Percentiles rank a stretch among this genome's conserved stretches.
These are phyloP conservation scores for Nannochloris sp. DNA, from an alignment of 139 green algal genomes.

Conservation along the genomic window DNA sequence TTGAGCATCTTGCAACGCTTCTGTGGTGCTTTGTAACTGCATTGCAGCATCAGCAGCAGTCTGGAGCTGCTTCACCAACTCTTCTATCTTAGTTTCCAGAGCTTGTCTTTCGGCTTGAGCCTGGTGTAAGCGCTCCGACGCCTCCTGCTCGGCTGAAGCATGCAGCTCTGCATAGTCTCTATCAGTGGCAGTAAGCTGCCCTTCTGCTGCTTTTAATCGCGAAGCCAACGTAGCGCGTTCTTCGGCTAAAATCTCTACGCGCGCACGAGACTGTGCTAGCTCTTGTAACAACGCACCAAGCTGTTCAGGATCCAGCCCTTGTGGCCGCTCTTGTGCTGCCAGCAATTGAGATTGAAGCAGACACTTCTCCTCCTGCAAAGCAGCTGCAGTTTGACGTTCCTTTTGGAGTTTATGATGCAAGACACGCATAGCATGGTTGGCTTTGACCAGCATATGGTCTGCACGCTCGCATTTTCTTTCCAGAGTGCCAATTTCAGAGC, in stretches of 20 bases:
- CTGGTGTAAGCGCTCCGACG: not conserved
- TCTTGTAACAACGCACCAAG: not conserved
- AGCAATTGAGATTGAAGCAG: slow-evolving; percentile 7
- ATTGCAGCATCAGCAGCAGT: not conserved
- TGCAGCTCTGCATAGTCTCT: not conserved
- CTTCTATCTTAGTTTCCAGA: not conserved
- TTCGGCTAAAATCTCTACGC: slow-evolving; percentile 1
- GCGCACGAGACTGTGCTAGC: not conserved
- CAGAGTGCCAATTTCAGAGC: not conserved
- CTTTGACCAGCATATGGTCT: slow-evolving; percentile 1
- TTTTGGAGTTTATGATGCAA: not conserved
- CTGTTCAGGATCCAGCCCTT: slow-evolving; percentile 3
- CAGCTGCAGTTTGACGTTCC: not conserved
- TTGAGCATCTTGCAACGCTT: slow-evolving; percentile 2
- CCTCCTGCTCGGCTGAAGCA: not conserved
- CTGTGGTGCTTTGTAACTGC: not conserved
- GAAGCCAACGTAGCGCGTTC: not conserved
- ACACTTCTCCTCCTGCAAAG: slow-evolving; percentile 7
- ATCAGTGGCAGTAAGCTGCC: not conserved
- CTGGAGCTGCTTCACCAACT: not conserved
- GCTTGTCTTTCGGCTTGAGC: not conserved
- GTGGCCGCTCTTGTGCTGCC: slow-evolving; percentile 1
- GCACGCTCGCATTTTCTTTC: not conserved
- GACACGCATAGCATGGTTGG: not conserved
- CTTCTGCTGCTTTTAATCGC: not conserved